Conservation (phyloP, 805 yeast species). For the Cyberlindnera lachancei region DNA sequence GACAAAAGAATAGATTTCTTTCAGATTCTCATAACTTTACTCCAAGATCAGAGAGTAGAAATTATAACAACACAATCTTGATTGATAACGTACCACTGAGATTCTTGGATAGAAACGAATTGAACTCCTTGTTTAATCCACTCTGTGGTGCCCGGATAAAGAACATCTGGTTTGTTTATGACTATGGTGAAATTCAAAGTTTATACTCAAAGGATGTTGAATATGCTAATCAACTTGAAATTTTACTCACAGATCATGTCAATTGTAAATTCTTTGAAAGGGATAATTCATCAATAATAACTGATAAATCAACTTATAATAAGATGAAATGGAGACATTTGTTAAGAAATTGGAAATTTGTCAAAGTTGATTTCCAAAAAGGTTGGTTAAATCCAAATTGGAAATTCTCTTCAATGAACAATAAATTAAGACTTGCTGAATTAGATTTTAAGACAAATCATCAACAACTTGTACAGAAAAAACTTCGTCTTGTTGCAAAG, state of each 20-base stretch:
- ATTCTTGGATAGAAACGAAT: slow-evolving; percentile 14
- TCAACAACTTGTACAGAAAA: slow-evolving; percentile 6
- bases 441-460: slow-evolving; percentile 6
- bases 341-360: slow-evolving; percentile 1
- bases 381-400: not conserved
- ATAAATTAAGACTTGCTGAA: not conserved
- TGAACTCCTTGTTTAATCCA: slow-evolving; percentile 19
- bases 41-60: slow-evolving; percentile 17
- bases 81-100: slow-evolving; percentile 39
- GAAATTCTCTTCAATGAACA: not conserved
- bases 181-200: slow-evolving; percentile 30
- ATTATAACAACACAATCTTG: slow-evolving; percentile 28
- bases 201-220: slow-evolving; percentile 24
- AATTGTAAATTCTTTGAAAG: slow-evolving; percentile 9
- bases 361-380: not conserved
- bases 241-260: slow-evolving; percentile 29
- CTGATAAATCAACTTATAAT: not conserved
- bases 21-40: slow-evolving; percentile 17
- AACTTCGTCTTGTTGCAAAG: slow-evolving; percentile 9
- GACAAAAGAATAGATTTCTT: slow-evolving; percentile 39
- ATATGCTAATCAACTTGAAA: slow-evolving; percentile 31
- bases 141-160: slow-evolving; percentile 42
- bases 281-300: not conserved
- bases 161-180: slow-evolving; percentile 52
- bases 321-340: slow-evolving; percentile 1